Conservation (phyloP, 176 grass and related monocot genomes). For the Phoenix roebelenii region DNA sequence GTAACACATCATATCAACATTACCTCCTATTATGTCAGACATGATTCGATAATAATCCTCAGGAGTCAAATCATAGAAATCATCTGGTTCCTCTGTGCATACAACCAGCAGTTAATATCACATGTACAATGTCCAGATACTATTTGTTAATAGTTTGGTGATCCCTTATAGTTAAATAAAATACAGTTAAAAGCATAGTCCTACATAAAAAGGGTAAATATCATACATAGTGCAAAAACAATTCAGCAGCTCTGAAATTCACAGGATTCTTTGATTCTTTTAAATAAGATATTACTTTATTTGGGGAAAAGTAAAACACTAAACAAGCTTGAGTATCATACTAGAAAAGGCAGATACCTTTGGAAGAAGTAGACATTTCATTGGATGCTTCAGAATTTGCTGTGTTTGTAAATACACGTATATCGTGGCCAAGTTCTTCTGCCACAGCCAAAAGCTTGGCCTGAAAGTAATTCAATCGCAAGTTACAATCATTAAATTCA, state of each 20-base stretch:
- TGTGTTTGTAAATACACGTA: conserved; percentile 62
- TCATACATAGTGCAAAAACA: conserved; percentile 12
- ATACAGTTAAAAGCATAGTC: too few relatives aligned
- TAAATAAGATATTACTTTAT: neutral
- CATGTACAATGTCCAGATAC: too few relatives aligned
- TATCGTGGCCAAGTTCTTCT: conserved; percentile 59
- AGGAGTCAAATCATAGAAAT: conserved; percentile 88
- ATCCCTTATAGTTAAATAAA: too few relatives aligned
- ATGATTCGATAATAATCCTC: conserved; percentile 65
- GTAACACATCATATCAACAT: neutral
- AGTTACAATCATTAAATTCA: conserved; percentile 14
- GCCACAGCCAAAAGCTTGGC: conserved; percentile 48
- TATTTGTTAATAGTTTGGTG: too few relatives aligned
- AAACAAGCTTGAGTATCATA: neutral
- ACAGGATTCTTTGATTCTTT: too few relatives aligned
- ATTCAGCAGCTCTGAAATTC: too few relatives aligned
- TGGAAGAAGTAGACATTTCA: conserved; percentile 39
- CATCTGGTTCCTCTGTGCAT: conserved; percentile 67
- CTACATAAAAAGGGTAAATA: conserved; percentile 13
- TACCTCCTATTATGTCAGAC: conserved; percentile 57
- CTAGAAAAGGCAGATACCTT: conserved; percentile 33
- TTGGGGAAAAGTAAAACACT: neutral
- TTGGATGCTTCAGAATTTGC: conserved; percentile 22
- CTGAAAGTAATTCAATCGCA: conserved; percentile 16
- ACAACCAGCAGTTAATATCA: neutral